Evolutionary conservation across 257 asterid genomes (phyloP).

Genomic region (Schizonepeta tenuifolia): DNA sequence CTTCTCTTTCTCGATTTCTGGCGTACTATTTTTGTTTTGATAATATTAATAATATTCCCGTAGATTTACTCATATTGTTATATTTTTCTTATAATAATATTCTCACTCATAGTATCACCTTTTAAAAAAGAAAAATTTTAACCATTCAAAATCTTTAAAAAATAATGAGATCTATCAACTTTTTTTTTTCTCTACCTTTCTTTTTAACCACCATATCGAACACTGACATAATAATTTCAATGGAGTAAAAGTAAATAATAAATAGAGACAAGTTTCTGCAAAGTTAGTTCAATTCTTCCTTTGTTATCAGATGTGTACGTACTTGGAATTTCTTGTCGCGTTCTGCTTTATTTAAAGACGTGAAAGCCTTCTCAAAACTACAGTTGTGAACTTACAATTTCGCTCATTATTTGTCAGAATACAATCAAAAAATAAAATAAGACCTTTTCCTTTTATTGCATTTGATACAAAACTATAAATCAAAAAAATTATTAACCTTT

Average conservation of each 20-base stretch:
- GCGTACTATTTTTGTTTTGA: conserved; percentile 7
- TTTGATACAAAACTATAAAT: no score
- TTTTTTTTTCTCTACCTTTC: no score
- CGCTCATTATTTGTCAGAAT: no score
- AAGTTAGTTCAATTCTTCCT: conserved; percentile 33
- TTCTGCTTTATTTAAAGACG: conserved; percentile 39
- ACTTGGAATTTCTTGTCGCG: conserved; percentile 42
- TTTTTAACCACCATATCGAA: no score
- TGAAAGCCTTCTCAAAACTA: conserved; percentile 19
- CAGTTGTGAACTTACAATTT: not conserved
- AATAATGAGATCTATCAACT: no score
- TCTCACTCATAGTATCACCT: no score
- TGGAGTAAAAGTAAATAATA: conserved; percentile 7
- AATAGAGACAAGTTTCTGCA: conserved; percentile 40
- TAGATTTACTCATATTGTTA: no score
- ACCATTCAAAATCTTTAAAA: no score
- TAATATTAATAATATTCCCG: no score
- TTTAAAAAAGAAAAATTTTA: no score
- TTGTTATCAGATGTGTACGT: conserved; percentile 40
- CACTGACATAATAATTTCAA: no score
- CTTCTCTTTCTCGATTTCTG: conserved; percentile 43
- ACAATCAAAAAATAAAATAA: not conserved
- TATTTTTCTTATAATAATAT: no score
- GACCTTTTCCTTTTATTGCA: not conserved
- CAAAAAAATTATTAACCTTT: not conserved